Base-by-base conservation (phyloP, 2,329 filamentous ascomycete genomes). In the Colletotrichum cordylinicola region DNA sequence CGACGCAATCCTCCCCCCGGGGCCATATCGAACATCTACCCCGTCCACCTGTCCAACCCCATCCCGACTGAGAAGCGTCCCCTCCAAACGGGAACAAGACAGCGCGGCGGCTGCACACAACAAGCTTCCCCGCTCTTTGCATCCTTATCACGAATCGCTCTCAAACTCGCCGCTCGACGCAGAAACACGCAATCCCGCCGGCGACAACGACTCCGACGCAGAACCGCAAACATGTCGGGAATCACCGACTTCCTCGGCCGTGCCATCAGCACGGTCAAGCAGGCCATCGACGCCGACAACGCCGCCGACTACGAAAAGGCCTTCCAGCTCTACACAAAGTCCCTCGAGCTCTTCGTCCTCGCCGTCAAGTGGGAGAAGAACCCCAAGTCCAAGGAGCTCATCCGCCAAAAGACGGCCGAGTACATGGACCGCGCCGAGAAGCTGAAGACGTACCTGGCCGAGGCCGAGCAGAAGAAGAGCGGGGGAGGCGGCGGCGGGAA, bases 331-430 rank as follows among this genome's bases (percentile, higher is more conserved):
- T 99, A 99, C 91, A 98, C 98, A 89, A 93, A 95, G 80, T 94
- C 96, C 67, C 94, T 99, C 80, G 96, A 99, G 87, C 92, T 98
- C 74, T 99, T 98, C 90, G 98, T 99, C 94, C 94, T 98, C 77
- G 97, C 97, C 39, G 91, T 99, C 76, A 99, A 99, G 90, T 99
- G 96, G 96, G 97, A 99, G 88, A 99, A 98, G 91, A 98, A 98
- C 87, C 93, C 94, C 78, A 96, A 96, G 81, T 96, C 95, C 78
- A 98, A 98, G 89, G 96, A 98, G 83, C 98, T 98, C 91, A 98
- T 99, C 85, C 94, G 97, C 80, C 93, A 94, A 80, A 98, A 98
- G 89, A 96, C 96, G 24, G 94, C 90, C 81, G 96, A 98, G 84
- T 99, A 99, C 89, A 98, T 99, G 94, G 96, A 98, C 86, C 95